A percentile compares a stretch with the other conserved stretches of the same genome.
Evolutionary conservation across 345 rosid species (phyloP).

Genomic region (Citrus mangshanensis): DNA sequence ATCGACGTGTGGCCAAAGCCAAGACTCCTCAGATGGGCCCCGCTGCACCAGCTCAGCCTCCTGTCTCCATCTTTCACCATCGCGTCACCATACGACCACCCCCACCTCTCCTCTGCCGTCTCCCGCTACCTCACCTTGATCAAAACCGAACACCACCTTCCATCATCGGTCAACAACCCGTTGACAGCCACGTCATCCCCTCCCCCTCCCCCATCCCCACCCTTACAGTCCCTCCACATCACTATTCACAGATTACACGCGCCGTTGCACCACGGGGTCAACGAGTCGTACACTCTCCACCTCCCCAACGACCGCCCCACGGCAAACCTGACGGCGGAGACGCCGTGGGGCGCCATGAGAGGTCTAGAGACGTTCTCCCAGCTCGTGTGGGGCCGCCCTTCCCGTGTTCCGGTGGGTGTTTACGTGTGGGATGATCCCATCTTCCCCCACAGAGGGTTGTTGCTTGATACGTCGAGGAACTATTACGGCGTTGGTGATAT

Average conservation of each 20-base stretch:
- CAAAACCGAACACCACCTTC: not conserved
- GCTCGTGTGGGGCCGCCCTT: conserved; percentile 65
- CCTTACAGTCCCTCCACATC: not conserved
- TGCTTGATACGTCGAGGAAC: conserved; percentile 85
- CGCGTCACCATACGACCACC: not conserved
- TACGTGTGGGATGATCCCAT: conserved; percentile 54
- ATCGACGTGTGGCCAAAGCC: not conserved
- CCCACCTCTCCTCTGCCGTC: not conserved
- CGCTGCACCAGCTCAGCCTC: not conserved
- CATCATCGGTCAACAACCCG: not conserved
- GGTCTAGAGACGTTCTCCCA: conserved; percentile 91
- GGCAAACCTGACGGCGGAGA: not conserved
- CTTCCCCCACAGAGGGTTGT: conserved; percentile 62
- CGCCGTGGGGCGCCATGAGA: conserved; percentile 81
- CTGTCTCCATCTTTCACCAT: not conserved
- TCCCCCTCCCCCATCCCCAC: not conserved
- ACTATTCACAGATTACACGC: not conserved
- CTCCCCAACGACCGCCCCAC: not conserved
- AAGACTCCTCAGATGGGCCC: not conserved
- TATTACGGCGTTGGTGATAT: conserved; percentile 66
- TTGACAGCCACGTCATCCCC: not conserved
- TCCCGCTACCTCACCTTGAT: not conserved
- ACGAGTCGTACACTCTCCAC: not conserved
- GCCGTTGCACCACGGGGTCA: not conserved
- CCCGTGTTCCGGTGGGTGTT: conserved; percentile 47